Evolutionary conservation across 331 rosid genomes (phyloP), one percentile per base, ranked within the genome.

Genomic region (Quercus lobata): DNA sequence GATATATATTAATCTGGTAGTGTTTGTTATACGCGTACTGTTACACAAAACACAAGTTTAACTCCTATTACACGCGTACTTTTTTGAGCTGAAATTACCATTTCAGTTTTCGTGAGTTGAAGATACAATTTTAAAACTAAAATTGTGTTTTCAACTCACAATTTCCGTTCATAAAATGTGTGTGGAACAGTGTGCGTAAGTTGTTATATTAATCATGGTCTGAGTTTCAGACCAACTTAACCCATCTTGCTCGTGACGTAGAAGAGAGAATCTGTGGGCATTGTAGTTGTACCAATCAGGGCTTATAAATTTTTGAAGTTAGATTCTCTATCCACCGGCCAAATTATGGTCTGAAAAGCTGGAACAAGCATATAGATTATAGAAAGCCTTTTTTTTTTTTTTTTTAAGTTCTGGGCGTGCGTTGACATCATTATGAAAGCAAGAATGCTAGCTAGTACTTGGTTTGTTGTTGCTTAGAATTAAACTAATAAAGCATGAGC

Each of bases 271-370:
- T 65, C 46, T 65, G 12, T 32, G 71, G 71, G 71, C 44, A 5
- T 30, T 9, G 52, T 14, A 63, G 70, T 27, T 29, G 22, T 29
- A 16, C 8, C 52, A 68, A 68, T 3, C 10, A 62, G 16, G 18
- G 49, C 54, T 35, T 74, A 49, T 58, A 14, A 57, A 35, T 17
- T 73, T 46, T 49, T 71, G 55, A 29, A 58, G 76, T 54, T 75
- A 68, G 84, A 74, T 71, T 85, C 62, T 55, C 30, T 49, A 15
- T 34, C 44, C 87, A 83, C 86, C 82, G 82, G 75, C 90, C 92
- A 87, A 55, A 54, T 60, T 71, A 44, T 68, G 80, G 77, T 76
- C 73, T 80, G 78, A 82, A 85, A 74, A 68, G 78, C 78, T 77
- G 58, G 75, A 70, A 71, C 41, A 16, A 5, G 46, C 19, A 41